Conservation (phyloP, 306 rosid genomes). For the Trifolium dubium region DNA sequence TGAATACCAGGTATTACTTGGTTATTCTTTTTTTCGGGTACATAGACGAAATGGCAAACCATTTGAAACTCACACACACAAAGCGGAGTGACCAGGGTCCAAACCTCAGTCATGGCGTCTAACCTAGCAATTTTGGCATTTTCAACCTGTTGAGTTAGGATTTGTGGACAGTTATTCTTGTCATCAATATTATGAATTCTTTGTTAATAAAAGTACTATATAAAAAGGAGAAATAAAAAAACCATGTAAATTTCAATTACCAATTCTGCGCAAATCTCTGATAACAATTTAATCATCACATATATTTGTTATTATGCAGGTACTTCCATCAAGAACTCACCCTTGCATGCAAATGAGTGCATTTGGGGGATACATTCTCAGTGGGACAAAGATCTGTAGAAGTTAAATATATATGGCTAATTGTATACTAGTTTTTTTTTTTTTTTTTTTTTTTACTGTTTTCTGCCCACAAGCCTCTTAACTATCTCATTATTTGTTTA, state of each 20-base stretch:
- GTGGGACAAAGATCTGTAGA: constrained; percentile 76
- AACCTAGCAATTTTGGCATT: too few species aligned
- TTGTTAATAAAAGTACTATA: neutral
- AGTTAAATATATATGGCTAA: neutral
- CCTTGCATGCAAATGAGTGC: constrained; percentile 92
- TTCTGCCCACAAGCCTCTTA: constrained; percentile 11
- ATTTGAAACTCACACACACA: too few species aligned
- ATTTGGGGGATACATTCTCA: constrained; percentile 92
- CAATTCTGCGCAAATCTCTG: neutral
- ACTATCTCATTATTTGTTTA: neutral
- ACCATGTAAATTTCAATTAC: neutral
- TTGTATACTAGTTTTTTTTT: constrained; percentile 39
- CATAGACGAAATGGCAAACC: too few species aligned
- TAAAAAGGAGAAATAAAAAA: neutral
- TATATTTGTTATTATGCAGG: constrained; percentile 57
- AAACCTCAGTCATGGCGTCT: too few species aligned
- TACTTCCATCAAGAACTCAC: constrained; percentile 94
- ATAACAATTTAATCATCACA: constrained; percentile 21
- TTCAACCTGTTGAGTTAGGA: too few species aligned
- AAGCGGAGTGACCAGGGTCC: too few species aligned
- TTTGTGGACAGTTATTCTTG: neutral
- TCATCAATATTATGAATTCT: constrained; percentile 23
- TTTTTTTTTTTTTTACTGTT: constrained; percentile 16
- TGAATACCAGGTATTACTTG: constrained; percentile 81
- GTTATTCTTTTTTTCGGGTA: too few species aligned